Conservation (phyloP, 768 basidiomycete genomes). For the Mycena maculata region DNA sequence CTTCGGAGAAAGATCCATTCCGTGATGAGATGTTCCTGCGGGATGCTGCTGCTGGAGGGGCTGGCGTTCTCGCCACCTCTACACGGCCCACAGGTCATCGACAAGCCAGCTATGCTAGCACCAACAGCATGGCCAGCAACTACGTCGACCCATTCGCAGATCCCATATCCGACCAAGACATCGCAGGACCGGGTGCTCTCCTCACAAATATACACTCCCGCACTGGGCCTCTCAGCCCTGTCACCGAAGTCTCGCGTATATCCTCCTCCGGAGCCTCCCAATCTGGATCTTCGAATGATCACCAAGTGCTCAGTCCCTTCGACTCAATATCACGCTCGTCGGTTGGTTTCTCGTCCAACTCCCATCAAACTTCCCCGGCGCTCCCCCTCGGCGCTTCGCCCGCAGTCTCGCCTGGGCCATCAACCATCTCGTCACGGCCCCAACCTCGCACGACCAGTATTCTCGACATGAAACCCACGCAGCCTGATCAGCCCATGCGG, state of each 20-base stretch:
- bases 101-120: constrained; percentile 53
- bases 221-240: constrained; percentile 44
- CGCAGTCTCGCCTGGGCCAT: constrained; percentile 13
- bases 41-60: constrained; percentile 35
- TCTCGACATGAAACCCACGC: constrained; percentile 47
- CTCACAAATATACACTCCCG: constrained; percentile 27
- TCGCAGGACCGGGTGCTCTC: constrained; percentile 40
- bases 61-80: constrained; percentile 22
- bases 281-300: constrained; percentile 40
- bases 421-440: neutral
- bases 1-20: constrained; percentile 38
- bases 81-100: constrained; percentile 40
- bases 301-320: constrained; percentile 52
- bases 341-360: constrained; percentile 29
- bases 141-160: constrained; percentile 66
- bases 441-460: constrained; percentile 31
- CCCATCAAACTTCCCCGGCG: constrained; percentile 29
- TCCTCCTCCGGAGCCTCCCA: constrained; percentile 39
- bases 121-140: constrained; percentile 43
- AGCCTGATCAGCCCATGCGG: constrained; percentile 61
- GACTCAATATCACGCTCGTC: constrained; percentile 30
- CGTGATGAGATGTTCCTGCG: constrained; percentile 31
- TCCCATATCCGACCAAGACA: constrained; percentile 48
- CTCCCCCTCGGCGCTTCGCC: constrained; percentile 26
- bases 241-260: constrained; percentile 45